Percentiles rank a stretch among this genome's conserved stretches.
These are phyloP conservation scores for Phlyctochytrium bullatum DNA, from an alignment of 192 early-diverging fungal genomes.

Conservation along the genomic window DNA sequence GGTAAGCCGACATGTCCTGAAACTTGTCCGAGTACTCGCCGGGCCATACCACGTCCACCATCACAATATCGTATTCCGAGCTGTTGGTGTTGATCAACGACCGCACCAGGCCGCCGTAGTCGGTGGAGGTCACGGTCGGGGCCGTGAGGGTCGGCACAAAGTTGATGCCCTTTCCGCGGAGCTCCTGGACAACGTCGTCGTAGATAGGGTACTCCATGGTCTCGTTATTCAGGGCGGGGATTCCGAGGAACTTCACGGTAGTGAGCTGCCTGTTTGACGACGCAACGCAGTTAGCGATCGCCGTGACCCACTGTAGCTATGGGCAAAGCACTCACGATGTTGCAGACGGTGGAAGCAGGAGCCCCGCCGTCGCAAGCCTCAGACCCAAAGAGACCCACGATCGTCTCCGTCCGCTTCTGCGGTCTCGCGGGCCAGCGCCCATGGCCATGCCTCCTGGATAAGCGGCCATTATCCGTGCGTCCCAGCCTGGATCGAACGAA, in stretches of 20 bases:
- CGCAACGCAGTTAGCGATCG: no score
- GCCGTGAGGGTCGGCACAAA: not conserved
- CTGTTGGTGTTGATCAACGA: not conserved
- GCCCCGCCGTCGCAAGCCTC: no score
- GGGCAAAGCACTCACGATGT: no score
- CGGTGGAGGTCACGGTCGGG: not conserved
- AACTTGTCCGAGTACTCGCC: not conserved
- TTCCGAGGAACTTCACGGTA: not conserved
- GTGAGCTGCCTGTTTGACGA: no score
- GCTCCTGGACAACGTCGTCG: not conserved
- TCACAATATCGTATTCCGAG: not conserved
- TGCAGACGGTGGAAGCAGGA: no score
- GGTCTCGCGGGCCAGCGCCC: no score
- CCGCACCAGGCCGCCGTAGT: not conserved
- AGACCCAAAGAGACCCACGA: no score
- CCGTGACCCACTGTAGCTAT: no score
- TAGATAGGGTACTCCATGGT: not conserved
- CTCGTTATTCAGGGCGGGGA: not conserved
- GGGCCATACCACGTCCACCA: constrained; percentile 2
- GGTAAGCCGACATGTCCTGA: not conserved
- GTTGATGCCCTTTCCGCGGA: not conserved
- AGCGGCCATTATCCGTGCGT: no score
- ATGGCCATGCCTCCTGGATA: no score
- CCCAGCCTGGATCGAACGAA: no score
- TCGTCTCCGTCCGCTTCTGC: no score